These are phyloP conservation scores for Xylariomycetidae sp. DNA, from an alignment of 2,329 filamentous ascomycete genomes.

Conservation along the genomic window DNA sequence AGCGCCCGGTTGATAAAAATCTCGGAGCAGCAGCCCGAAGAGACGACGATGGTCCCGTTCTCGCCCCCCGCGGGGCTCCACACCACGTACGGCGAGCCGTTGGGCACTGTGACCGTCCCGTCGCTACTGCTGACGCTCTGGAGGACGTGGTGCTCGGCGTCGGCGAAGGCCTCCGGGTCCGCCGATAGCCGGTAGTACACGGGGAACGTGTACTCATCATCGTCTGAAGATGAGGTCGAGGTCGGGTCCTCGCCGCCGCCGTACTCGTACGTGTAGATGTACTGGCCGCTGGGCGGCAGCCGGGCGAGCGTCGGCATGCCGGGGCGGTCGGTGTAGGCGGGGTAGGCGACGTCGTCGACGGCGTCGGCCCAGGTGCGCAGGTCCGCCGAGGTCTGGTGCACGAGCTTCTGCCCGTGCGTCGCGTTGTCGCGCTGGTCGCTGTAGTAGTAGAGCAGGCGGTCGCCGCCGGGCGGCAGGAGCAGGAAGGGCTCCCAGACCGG, in stretches of 20 bases:
- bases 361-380: constrained; percentile 54
- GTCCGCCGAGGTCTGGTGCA: constrained; percentile 58
- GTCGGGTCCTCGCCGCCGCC: constrained; percentile 24
- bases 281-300: constrained; percentile 56
- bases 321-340: constrained; percentile 23
- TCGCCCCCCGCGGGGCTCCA: constrained; percentile 27
- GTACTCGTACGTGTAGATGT: constrained; percentile 46
- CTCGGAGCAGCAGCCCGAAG: constrained; percentile 24
- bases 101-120: constrained; percentile 23
- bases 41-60: constrained; percentile 28
- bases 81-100: constrained; percentile 28
- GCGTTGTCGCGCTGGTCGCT: constrained; percentile 62
- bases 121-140: constrained; percentile 16
- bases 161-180: constrained; percentile 23
- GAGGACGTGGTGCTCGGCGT: constrained; percentile 17
- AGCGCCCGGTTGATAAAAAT: constrained; percentile 26
- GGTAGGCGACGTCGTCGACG: constrained; percentile 59
- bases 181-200: constrained; percentile 28
- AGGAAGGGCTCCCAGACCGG: constrained; percentile 73
- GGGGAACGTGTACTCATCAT: constrained; percentile 19
- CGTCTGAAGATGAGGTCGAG: neutral
- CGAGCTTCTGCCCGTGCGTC: constrained; percentile 62
- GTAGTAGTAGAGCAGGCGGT: constrained; percentile 62
- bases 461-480: constrained; percentile 50
- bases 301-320: constrained; percentile 45